Evolutionary conservation across 805 yeast genomes (phyloP), one percentile per base, ranked within the genome.

Genomic region (Lachancea nothofagi): DNA sequence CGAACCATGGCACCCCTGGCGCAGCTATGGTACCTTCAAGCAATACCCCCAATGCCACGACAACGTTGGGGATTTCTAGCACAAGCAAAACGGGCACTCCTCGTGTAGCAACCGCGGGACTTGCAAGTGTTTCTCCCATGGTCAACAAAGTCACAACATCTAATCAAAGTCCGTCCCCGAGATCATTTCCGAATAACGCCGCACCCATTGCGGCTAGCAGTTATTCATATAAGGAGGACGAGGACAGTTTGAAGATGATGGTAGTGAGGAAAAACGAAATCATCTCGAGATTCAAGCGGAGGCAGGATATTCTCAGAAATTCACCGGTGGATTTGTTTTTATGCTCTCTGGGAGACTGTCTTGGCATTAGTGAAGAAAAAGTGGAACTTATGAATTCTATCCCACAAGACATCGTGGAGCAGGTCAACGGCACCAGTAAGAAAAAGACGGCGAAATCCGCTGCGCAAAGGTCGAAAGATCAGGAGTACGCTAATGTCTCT

Each of bases 371-470:
- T 23, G 64, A 56, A 45, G 52, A 50, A 13, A 48, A 51, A n/a
- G 46, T 50, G 23, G 62, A 54, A 8, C 40, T 49, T 12, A 48
- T 51, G 20, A 37, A 42, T 28, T 47, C 53, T 25, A 45, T 58
- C 13, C 54, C 64, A 5, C 56, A 48, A 18, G 38, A 45, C 20
- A 36, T 54, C 7, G 44, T 57, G 15, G 65, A 60, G 29, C 46
- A 46, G 18, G 48, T 54, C 12, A 62, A 62, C 41, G 56, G 60
- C n/a, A 49, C 61, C 7, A 64, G 64, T 20, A 62, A 59, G 47
- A 59, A 54, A 42, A 57, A 57, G 31, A 18, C 53, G 4, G 48
- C 57, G 3, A 60, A 60, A 30, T 53, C 59, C 5, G 51, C 55
- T 5, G 34, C 27, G 12, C 62, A 57, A 34, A 54, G 57, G 34